A percentile compares a stretch with the other conserved stretches of the same genome.
Evolutionary conservation across 2,329 filamentous ascomycete genomes (phyloP).

Genomic region (Aspergillus arachidicola): DNA sequence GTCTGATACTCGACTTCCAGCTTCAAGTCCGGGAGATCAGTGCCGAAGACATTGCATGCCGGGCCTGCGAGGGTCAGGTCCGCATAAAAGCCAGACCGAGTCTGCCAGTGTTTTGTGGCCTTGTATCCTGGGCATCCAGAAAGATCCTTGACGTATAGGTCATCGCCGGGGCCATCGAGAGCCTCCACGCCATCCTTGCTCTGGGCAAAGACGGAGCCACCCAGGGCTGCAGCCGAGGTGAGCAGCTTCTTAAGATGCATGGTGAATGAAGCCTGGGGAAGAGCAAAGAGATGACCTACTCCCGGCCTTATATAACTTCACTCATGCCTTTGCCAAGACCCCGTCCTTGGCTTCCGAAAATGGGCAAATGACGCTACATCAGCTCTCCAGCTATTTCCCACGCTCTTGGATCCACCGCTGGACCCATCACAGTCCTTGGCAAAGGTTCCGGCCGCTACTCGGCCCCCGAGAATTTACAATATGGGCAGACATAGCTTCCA

Average conservation of each 20-base stretch:
- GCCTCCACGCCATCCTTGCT: neutral
- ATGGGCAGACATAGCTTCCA: neutral
- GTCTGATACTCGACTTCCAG: slow-evolving; percentile 61
- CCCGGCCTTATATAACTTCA: neutral
- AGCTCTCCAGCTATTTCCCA: neutral
- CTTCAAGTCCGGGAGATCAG: slow-evolving; percentile 55
- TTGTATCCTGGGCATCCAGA: neutral
- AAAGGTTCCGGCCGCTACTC: neutral
- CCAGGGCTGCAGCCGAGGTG: neutral
- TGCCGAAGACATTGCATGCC: slow-evolving; percentile 60
- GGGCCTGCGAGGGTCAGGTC: slow-evolving; percentile 67
- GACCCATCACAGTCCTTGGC: neutral
- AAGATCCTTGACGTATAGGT: neutral
- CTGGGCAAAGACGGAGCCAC: neutral
- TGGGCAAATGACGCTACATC: neutral
- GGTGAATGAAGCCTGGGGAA: neutral
- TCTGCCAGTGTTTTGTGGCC: neutral
- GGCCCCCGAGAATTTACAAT: neutral
- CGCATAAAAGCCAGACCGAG: slow-evolving; percentile 49
- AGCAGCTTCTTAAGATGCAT: neutral
- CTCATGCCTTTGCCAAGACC: neutral
- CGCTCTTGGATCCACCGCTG: neutral
- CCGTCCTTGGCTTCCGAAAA: neutral
- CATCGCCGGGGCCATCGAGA: neutral
- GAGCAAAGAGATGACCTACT: neutral